Conservation (phyloP, 208 protist species). For the Leishmania tarentolae region DNA sequence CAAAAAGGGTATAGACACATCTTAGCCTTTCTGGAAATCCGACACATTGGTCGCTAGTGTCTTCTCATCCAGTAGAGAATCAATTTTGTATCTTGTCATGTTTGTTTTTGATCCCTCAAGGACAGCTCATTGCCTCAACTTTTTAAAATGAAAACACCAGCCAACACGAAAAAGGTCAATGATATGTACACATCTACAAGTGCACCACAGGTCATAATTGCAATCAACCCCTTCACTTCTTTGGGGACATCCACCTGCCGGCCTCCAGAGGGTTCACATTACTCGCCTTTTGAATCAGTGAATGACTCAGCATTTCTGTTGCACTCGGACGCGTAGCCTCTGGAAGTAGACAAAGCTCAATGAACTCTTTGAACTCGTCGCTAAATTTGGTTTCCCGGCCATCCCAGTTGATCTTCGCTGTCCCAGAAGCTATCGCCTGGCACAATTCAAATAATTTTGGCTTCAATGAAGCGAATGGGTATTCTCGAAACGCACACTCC, state of each 20-base stretch:
- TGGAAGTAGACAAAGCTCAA: slow-evolving; percentile 72
- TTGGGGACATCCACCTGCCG: slow-evolving; percentile 69
- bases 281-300: slow-evolving; percentile 73
- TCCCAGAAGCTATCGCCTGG: slow-evolving; percentile 68
- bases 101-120: background rate
- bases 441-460: slow-evolving; percentile 82
- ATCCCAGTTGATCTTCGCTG: slow-evolving; percentile 74
- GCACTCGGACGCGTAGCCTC: slow-evolving; percentile 63
- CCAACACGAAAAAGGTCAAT: background rate
- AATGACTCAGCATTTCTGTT: slow-evolving; percentile 69
- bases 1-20: background rate
- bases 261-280: slow-evolving; percentile 58
- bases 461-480: slow-evolving; percentile 83
- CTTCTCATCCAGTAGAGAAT: too few relatives aligned
- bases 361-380: slow-evolving; percentile 72
- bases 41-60: background rate
- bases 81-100: background rate
- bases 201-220: background rate
- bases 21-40: background rate
- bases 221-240: slow-evolving; percentile 6
- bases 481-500: slow-evolving; percentile 84
- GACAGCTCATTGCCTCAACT: background rate
- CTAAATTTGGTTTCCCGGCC: slow-evolving; percentile 48
- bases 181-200: slow-evolving; percentile 1
- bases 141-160: background rate